These are phyloP conservation scores for Purpureocillium lavendulum DNA, from an alignment of 2,329 filamentous ascomycete species.

Conservation along the genomic window DNA sequence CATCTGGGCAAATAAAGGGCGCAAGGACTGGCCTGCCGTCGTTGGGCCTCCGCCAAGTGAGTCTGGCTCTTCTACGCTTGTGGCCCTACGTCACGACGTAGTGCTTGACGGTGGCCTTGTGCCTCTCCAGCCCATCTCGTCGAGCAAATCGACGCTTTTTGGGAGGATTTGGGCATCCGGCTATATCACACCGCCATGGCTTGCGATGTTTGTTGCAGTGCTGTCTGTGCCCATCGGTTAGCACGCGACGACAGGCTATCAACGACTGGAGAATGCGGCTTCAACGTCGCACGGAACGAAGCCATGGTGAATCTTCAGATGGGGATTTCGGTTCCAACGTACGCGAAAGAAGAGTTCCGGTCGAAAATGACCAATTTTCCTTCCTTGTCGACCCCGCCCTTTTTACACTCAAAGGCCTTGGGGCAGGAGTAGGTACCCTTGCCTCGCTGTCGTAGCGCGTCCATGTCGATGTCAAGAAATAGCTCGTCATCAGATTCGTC, in stretches of 20 bases:
- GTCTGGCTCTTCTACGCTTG: no score
- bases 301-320: not conserved
- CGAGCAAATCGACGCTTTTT: conserved; percentile 33
- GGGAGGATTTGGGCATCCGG: conserved; percentile 30
- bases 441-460: conserved; percentile 28
- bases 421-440: conserved; percentile 30
- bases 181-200: conserved; percentile 29
- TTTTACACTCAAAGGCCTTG: conserved; percentile 24
- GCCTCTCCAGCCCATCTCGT: conserved; percentile 31
- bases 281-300: not conserved
- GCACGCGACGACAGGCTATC: not conserved
- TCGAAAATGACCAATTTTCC: conserved; percentile 29
- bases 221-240: conserved; percentile 19
- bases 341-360: conserved; percentile 33
- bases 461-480: conserved; percentile 28
- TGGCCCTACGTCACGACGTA: conserved; percentile 15
- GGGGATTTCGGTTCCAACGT: conserved; percentile 8
- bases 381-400: conserved; percentile 30
- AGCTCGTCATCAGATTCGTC: conserved; percentile 26
- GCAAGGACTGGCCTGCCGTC: no score
- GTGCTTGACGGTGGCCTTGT: conserved; percentile 31
- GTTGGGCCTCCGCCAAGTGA: no score
- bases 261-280: not conserved
- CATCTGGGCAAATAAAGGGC: no score
- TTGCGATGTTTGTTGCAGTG: conserved; percentile 35